Evolutionary conservation across 768 basidiomycete genomes (phyloP).

Genomic region (Glaciozyma martinii): DNA sequence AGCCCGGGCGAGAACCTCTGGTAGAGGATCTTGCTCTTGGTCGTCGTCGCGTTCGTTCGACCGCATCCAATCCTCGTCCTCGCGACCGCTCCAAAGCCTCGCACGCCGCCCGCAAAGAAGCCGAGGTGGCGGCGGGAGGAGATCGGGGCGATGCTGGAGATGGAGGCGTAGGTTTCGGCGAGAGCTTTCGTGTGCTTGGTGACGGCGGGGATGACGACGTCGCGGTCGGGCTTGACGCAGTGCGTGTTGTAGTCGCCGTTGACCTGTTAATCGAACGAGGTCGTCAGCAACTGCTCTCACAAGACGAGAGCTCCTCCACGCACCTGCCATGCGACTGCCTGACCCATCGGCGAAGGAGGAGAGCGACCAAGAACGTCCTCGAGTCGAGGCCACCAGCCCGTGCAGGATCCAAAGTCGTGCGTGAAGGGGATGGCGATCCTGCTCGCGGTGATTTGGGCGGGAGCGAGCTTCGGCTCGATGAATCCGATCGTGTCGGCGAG

Average conservation of each 20-base stretch:
- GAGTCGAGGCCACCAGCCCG: conserved; percentile 32
- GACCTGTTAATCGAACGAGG: conserved; percentile 3
- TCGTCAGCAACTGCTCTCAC: not conserved
- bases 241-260: conserved; percentile 36
- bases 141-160: conserved; percentile 16
- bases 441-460: conserved; percentile 20
- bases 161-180: conserved; percentile 21
- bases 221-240: conserved; percentile 34
- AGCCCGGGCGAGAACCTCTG: conserved; percentile 26
- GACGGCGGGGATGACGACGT: conserved; percentile 33
- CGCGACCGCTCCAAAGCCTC: conserved; percentile 32
- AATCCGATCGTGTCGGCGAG: conserved; percentile 29
- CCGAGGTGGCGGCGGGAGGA: conserved; percentile 27
- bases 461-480: conserved; percentile 26
- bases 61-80: conserved; percentile 30
- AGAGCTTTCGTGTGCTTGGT: conserved; percentile 30
- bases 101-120: conserved; percentile 32
- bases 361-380: conserved; percentile 31
- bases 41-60: conserved; percentile 13
- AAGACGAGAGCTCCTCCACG: not conserved
- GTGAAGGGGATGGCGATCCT: conserved; percentile 34
- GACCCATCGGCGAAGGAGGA: conserved; percentile 33
- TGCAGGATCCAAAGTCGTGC: conserved; percentile 35
- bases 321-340: conserved; percentile 33
- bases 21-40: conserved; percentile 21